Percentiles rank a stretch among this genome's conserved stretches.
phyloP scores from a whole-genome alignment of 2,329 filamentous ascomycete species.

The Clarireedia paspali region DNA sequence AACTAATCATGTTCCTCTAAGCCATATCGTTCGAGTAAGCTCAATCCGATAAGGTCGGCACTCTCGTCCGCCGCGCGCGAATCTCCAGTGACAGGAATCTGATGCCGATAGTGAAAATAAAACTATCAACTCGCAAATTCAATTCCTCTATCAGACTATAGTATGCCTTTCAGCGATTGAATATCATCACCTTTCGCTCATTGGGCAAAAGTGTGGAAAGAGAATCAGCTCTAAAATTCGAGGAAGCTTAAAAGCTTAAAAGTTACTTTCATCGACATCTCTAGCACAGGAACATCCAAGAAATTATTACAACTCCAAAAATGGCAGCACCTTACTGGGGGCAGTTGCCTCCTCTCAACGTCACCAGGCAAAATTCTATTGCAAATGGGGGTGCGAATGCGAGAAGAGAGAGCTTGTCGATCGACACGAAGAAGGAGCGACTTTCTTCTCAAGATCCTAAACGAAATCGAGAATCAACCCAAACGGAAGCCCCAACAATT shows the following conservation, averaged over 20 bases:
- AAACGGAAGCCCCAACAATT: slow-evolving; percentile 50
- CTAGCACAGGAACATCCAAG: neutral
- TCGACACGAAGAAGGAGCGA: slow-evolving; percentile 21
- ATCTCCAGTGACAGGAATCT: slow-evolving; percentile 8
- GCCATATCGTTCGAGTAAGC: slow-evolving; percentile 1
- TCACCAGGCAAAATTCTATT: slow-evolving; percentile 28
- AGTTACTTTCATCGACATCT: neutral
- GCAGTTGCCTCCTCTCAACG: slow-evolving; percentile 44
- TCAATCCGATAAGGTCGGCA: slow-evolving; percentile 8
- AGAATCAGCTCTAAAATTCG: neutral
- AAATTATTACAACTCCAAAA: neutral
- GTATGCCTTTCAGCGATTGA: neutral
- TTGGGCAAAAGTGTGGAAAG: neutral
- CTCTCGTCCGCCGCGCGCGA: slow-evolving; percentile 13
- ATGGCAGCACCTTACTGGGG: slow-evolving; percentile 43
- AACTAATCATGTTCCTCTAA: neutral
- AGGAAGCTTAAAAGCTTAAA: neutral
- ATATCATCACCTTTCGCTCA: neutral
- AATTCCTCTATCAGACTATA: neutral
- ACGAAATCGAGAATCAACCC: slow-evolving; percentile 37
- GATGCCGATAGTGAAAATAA: slow-evolving; percentile 16
- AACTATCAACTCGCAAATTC: slow-evolving; percentile 1
- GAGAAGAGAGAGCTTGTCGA: slow-evolving; percentile 17
- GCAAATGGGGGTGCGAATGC: slow-evolving; percentile 29
- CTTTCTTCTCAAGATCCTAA: slow-evolving; percentile 33